Evolutionary conservation across 2,329 filamentous ascomycete species (phyloP), one percentile per base, ranked within the genome.

Genomic region (Penicillium hordei): DNA sequence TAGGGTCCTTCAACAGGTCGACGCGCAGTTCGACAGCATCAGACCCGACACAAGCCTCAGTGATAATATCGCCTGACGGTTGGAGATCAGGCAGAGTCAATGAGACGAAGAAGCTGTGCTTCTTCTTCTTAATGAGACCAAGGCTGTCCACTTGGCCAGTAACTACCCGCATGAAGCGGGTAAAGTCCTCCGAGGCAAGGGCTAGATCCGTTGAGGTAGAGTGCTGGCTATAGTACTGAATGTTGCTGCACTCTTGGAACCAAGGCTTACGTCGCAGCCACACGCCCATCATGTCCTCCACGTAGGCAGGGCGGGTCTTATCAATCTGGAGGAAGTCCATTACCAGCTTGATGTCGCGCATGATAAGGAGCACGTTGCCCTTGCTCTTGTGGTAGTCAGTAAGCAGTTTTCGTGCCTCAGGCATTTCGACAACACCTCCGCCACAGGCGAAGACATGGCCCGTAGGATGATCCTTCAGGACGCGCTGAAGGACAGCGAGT

Each of bases 11-110:
- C 17, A 99, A 83, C 42, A 99, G 79, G 75, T 99, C 94, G 4
- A 96, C 90, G n/a, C 94, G 86, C 51, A 99, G 78, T 75, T 99
- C 94, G 12, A 97, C 91, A 3, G 93, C 94, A 76, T 99, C 93
- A 8, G 90, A 89, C 5, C 94, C 94, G 40, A 95, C 86, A 13
- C 89, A 86, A 43, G 92, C 88, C 51, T 86, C 81, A 1, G 88
- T 86, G 44, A 99, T 81, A 29, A 88, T 78, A 21, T 86, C 80
- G 9, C 86, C 72, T 31, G 87, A 84, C 21, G 84, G 78, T 12
- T 83, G 79, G 17, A 97, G 78, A 65, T 90, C 85, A 1, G 93
- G 90, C 51, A 94, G 80, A 0, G 94, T 97, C 48, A 99, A 78
- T 9, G 93, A 93, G 23, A 97, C 90, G 68, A 99, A 99, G 80